Conservation (phyloP, 2,329 filamentous ascomycete species). For the Penicillium sp. region DNA sequence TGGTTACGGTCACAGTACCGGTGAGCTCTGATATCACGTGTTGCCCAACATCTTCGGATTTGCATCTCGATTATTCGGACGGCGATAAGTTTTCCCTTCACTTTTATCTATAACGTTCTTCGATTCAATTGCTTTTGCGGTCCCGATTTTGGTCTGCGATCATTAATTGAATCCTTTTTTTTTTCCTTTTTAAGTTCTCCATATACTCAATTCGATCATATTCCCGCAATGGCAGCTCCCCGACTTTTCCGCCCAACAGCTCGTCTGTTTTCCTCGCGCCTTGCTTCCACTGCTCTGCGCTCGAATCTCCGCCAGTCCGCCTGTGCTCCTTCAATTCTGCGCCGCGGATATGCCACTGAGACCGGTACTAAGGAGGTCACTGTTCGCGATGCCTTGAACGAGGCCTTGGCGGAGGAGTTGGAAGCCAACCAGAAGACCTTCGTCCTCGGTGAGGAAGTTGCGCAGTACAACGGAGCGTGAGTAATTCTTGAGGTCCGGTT, state of each 20-base stretch:
- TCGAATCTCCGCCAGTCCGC: constrained; percentile 53
- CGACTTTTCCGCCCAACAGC: constrained; percentile 64
- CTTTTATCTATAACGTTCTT: constrained; percentile 1
- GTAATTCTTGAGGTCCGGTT: constrained; percentile 26
- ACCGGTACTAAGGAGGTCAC: constrained; percentile 83
- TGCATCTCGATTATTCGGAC: constrained; percentile 23
- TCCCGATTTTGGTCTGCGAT: constrained; percentile 19
- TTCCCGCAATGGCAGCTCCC: constrained; percentile 55
- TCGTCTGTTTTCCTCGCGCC: constrained; percentile 58
- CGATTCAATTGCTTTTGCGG: constrained; percentile 14
- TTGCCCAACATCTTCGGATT: constrained; percentile 36
- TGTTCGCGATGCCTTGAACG: constrained; percentile 94
- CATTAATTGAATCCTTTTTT: constrained; percentile 16
- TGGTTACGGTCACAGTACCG: constrained; percentile 30
- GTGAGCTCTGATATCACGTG: constrained; percentile 37
- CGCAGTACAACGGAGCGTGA: constrained; percentile 96
- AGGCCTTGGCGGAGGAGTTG: constrained; percentile 96
- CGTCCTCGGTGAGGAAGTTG: constrained; percentile 94
- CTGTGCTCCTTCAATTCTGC: constrained; percentile 48
- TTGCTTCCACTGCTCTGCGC: constrained; percentile 50
- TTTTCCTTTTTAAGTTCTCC: constrained; percentile 3
- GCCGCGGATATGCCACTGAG: constrained; percentile 56
- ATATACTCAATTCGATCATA: constrained; percentile 52
- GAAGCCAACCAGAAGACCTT: constrained; percentile 94
- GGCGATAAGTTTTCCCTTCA: constrained; percentile 5